Evolutionary conservation across 2,329 filamentous ascomycete genomes (phyloP), one percentile per base, ranked within the genome.

Genomic region (Simplicillium sp.): DNA sequence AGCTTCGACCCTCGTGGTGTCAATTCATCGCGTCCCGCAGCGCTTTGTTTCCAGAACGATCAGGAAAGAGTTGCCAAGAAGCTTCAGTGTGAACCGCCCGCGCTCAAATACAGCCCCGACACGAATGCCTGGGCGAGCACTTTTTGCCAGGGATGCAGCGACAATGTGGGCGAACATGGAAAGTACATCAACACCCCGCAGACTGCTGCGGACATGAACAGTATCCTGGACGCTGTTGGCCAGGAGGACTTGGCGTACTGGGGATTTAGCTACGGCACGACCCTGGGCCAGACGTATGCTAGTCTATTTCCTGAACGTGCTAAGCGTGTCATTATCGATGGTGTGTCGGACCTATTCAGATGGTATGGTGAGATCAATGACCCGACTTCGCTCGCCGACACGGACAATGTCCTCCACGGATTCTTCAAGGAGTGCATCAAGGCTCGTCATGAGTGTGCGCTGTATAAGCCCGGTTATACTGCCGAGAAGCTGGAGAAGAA

Each of bases 151-250:
- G 61, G 64, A 0, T 71, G 68, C 37, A 46, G 49, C 7, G 66
- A 71, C 13, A 67, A 53, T 1, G 67, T 64, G 60, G 66, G 65
- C 1, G 65, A 67, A 34, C 52, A 68, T 44, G 66, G 60, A 3
- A 47, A 46, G 7, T 69, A 70, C 45, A 55, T 70, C 44, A 70
- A 71, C 41, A 71, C 68, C 1, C 68, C 67, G 0, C 68, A 71
- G 48, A 68, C 67, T 2, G 69, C 67, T 11, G 65, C 68, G 33
- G 69, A 73, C 44, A 71, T 73, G 67, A 68, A 70, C 46, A 62
- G 55, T 13, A 71, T 72, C 28, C 53, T 72, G 1, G 65, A 70
- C 40, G 66, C 56, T 17, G 40, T 59, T 35, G 59, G 57, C 3
- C 47, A 57, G 18, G 42, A 59, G 36, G 48, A 55, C 2, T 50